phyloP scores from a whole-genome alignment of 2,329 filamentous ascomycete genomes.

The Diplodia sapinea region DNA sequence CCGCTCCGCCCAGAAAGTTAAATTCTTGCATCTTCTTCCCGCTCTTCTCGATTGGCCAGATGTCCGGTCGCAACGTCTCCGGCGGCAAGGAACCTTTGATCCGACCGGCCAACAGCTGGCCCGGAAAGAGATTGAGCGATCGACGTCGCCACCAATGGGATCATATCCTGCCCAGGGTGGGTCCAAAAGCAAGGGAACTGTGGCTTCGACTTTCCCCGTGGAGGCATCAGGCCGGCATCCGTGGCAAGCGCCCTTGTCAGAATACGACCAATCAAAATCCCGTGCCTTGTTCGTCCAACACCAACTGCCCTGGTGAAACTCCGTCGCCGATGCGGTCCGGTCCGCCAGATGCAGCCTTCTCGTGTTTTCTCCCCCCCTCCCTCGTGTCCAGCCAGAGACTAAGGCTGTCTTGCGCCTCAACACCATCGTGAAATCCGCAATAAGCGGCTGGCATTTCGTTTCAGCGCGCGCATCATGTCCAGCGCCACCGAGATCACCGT shows the following conservation, averaged over 20 bases:
- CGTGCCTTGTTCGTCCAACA: neutral
- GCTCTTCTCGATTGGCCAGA: neutral
- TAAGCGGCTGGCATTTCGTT: neutral
- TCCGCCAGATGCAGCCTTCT: constrained; percentile 10
- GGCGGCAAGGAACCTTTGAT: neutral
- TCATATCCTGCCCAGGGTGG: neutral
- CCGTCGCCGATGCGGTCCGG: constrained; percentile 21
- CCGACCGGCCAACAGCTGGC: neutral
- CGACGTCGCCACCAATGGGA: constrained; percentile 19
- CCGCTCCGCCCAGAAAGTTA: neutral
- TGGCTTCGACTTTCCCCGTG: constrained; percentile 9
- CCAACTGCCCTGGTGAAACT: constrained; percentile 12
- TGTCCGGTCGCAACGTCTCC: neutral
- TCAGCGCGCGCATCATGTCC: constrained; percentile 13
- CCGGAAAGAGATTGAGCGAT: constrained; percentile 13
- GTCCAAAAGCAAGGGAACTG: neutral
- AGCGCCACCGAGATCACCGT: neutral
- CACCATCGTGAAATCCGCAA: constrained; percentile 2
- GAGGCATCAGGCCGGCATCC: constrained; percentile 1
- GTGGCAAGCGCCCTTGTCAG: constrained; percentile 21
- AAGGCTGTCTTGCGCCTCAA: constrained; percentile 3
- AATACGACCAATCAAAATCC: constrained; percentile 22
- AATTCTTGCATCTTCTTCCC: neutral
- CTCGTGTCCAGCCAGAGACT: neutral
- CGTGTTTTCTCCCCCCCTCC: neutral